phyloP scores from a whole-genome alignment of 257 asterid genomes.

The Perilla frutescens region DNA sequence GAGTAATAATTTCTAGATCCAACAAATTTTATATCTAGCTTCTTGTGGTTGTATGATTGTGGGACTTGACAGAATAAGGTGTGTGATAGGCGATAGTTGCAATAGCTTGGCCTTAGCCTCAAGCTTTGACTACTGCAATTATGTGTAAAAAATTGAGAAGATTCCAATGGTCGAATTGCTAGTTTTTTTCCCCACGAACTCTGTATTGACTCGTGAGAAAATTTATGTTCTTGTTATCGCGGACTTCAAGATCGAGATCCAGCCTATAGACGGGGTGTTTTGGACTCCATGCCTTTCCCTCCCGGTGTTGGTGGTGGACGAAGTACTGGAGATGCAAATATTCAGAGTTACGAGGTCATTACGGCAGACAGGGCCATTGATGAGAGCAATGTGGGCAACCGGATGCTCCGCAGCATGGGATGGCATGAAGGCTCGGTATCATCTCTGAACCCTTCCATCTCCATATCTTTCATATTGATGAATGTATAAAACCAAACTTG shows the following conservation, averaged over 20 bases:
- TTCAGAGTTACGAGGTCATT: constrained; percentile 84
- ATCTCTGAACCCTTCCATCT: constrained; percentile 57
- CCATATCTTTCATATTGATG: constrained; percentile 18
- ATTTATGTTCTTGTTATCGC: constrained; percentile 65
- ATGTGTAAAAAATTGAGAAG: constrained; percentile 50
- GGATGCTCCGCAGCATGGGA: constrained; percentile 99
- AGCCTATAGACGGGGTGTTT: constrained; percentile 68
- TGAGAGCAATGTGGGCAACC: constrained; percentile 93
- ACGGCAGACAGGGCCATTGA: constrained; percentile 90
- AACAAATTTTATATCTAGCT: constrained; percentile 34
- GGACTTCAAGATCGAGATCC: constrained; percentile 83
- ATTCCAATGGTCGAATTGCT: constrained; percentile 70
- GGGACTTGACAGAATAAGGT: constrained; percentile 46
- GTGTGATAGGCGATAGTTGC: constrained; percentile 40
- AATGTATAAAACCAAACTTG: constrained; percentile 16
- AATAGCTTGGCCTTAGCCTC: constrained; percentile 47
- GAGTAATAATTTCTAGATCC: constrained; percentile 23
- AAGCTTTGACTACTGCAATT: constrained; percentile 46
- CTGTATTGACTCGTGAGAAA: constrained; percentile 74
- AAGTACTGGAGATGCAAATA: constrained; percentile 63
- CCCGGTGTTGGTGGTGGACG: constrained; percentile 99
- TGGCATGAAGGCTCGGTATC: constrained; percentile 99
- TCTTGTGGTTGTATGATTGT: constrained; percentile 36
- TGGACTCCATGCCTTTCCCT: constrained; percentile 96
- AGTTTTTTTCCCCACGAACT: constrained; percentile 48